Evolutionary conservation across 768 basidiomycete genomes (phyloP).

Genomic region (Amanita brunnescens): DNA sequence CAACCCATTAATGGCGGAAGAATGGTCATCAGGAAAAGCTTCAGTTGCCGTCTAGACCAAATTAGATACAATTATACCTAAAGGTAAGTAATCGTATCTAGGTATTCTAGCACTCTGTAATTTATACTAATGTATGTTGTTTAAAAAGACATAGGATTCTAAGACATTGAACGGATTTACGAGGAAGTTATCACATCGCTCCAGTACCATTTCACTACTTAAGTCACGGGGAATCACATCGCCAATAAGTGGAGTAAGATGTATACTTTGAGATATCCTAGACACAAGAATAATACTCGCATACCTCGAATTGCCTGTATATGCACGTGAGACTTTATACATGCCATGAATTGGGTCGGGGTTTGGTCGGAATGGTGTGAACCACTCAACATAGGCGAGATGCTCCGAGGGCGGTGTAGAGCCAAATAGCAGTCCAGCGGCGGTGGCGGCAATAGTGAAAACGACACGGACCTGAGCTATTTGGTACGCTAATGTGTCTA

Average conservation of each 20-base stretch:
- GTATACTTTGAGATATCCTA: not conserved
- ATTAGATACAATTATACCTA: too few relatives aligned
- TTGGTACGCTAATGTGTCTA: too few relatives aligned
- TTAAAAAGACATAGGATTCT: too few relatives aligned
- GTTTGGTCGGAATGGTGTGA: not conserved
- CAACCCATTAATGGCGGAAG: too few relatives aligned
- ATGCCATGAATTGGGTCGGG: not conserved
- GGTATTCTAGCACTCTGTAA: too few relatives aligned
- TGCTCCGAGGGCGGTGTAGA: not conserved
- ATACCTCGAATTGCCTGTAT: not conserved
- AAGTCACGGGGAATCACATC: not conserved
- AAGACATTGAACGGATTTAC: not conserved
- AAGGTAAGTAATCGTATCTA: too few relatives aligned
- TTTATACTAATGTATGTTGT: too few relatives aligned
- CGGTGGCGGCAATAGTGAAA: not conserved
- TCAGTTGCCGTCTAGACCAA: too few relatives aligned
- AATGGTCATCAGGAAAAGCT: too few relatives aligned
- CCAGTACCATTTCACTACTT: not conserved
- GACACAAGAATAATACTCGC: not conserved
- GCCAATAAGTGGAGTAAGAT: not conserved
- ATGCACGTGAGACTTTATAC: not conserved
- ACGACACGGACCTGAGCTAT: not conserved
- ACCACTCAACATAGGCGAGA: slow-evolving; percentile 2
- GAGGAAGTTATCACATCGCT: not conserved
- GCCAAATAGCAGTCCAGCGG: not conserved